Conservation (phyloP, 2,329 filamentous ascomycete species). For the Claviceps africana region DNA sequence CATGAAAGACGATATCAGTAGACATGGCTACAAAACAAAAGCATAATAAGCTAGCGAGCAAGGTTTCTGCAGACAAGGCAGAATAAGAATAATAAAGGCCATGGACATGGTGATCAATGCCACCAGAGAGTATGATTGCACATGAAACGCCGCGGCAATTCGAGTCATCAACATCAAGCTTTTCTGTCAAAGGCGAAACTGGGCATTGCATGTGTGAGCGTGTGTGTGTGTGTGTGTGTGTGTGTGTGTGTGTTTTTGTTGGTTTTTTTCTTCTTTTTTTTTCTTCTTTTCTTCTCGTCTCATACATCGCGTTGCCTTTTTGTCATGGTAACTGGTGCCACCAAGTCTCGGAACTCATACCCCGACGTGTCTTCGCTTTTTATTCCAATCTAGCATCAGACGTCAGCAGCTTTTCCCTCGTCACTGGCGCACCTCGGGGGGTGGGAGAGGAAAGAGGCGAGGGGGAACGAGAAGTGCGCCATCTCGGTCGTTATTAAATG, state of each 20-base stretch:
- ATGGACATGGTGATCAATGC: background rate
- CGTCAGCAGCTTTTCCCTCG: background rate
- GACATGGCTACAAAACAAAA: background rate
- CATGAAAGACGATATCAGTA: background rate
- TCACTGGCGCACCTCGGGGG: background rate
- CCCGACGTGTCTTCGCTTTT: background rate
- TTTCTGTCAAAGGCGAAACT: background rate
- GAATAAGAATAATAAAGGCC: background rate
- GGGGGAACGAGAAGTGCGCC: background rate
- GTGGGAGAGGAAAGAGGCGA: background rate
- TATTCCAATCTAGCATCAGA: background rate
- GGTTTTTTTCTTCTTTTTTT: background rate
- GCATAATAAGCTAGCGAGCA: background rate
- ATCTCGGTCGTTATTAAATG: background rate
- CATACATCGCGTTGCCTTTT: background rate
- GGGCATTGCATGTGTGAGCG: background rate
- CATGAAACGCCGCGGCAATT: background rate
- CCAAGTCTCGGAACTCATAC: background rate
- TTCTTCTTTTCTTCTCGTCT: background rate
- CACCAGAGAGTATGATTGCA: background rate
- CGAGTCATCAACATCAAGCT: background rate
- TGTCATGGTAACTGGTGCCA: background rate
- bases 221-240: no score
- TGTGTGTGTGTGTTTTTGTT: background rate
- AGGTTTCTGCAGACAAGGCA: background rate